These are phyloP conservation scores for Fusarium protoensiforme DNA, from an alignment of 2,329 filamentous ascomycete genomes.

Conservation along the genomic window DNA sequence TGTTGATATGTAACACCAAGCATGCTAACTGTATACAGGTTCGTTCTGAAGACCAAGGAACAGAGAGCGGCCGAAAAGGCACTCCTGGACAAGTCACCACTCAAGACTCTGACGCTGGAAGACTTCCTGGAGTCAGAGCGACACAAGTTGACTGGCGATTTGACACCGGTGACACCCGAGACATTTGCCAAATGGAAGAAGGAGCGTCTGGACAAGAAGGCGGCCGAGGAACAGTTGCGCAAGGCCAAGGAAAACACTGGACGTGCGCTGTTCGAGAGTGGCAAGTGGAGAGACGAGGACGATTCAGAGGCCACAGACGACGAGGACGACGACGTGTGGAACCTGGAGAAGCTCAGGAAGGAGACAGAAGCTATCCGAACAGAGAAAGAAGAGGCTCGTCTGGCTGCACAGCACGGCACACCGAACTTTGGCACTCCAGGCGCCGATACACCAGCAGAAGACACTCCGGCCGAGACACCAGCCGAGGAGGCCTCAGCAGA, in stretches of 20 bases:
- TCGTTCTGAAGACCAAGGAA: slow-evolving; percentile 97
- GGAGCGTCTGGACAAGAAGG: slow-evolving; percentile 93
- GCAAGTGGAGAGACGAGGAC: slow-evolving; percentile 83
- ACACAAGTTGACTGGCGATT: slow-evolving; percentile 89
- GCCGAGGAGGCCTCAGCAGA: slow-evolving; percentile 25
- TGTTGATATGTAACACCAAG: neutral
- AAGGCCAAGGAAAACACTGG: slow-evolving; percentile 96
- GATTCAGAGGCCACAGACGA: slow-evolving; percentile 71
- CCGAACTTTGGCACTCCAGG: slow-evolving; percentile 17
- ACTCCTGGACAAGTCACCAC: slow-evolving; percentile 91
- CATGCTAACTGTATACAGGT: slow-evolving; percentile 64
- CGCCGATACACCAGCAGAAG: slow-evolving; percentile 26
- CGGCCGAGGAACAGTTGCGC: slow-evolving; percentile 89
- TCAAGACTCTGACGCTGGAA: slow-evolving; percentile 94
- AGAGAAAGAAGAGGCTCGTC: slow-evolving; percentile 81
- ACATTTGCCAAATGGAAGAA: slow-evolving; percentile 98
- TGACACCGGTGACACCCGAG: slow-evolving; percentile 95
- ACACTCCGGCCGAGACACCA: slow-evolving; percentile 26
- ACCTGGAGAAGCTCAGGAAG: slow-evolving; percentile 81
- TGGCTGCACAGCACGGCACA: slow-evolving; percentile 51
- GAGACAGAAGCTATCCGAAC: slow-evolving; percentile 84
- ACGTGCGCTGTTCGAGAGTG: slow-evolving; percentile 94
- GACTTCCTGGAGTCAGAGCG: slow-evolving; percentile 97
- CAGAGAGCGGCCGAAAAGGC: slow-evolving; percentile 96
- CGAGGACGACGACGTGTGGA: slow-evolving; percentile 77